Evolutionary conservation across 2,329 filamentous ascomycete genomes (phyloP).

Genomic region (Dothideomycetes sp.): DNA sequence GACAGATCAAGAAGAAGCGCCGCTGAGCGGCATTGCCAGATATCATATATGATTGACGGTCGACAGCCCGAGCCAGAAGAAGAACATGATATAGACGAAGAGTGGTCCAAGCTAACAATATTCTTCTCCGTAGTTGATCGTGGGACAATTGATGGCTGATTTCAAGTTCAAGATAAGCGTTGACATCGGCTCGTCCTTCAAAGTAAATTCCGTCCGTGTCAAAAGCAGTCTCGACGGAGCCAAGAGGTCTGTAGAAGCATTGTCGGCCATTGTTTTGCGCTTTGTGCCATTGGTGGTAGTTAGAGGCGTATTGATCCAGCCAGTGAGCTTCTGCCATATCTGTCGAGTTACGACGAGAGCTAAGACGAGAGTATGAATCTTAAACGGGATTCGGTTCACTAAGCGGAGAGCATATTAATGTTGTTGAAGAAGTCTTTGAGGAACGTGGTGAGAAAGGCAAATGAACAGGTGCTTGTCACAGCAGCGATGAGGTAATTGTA

Average conservation of each 20-base stretch:
- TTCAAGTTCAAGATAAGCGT: slow-evolving; percentile 29
- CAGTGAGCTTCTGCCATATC: slow-evolving; percentile 23
- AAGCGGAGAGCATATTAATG: too few species aligned
- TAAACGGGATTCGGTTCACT: too few species aligned
- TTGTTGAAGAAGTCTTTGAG: too few species aligned
- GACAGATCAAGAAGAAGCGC: slow-evolving; percentile 28
- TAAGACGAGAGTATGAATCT: neutral
- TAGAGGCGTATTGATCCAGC: slow-evolving; percentile 32
- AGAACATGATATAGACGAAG: slow-evolving; percentile 15
- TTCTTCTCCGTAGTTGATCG: slow-evolving; percentile 20
- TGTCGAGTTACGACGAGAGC: neutral
- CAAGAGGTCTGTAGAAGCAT: slow-evolving; percentile 30
- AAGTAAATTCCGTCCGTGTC: slow-evolving; percentile 36
- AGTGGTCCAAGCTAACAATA: slow-evolving; percentile 14
- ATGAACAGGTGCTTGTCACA: too few species aligned
- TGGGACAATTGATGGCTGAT: slow-evolving; percentile 25
- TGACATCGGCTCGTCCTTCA: slow-evolving; percentile 39
- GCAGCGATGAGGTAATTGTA: too few species aligned
- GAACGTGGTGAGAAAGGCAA: too few species aligned
- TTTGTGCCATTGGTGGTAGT: slow-evolving; percentile 30
- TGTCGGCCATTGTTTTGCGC: slow-evolving; percentile 16
- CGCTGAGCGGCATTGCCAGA: slow-evolving; percentile 14
- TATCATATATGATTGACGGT: slow-evolving; percentile 16
- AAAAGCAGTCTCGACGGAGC: slow-evolving; percentile 37
- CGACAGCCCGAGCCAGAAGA: slow-evolving; percentile 24